phyloP scores from a whole-genome alignment of 2,329 filamentous ascomycete genomes.

The Septoria linicola region DNA sequence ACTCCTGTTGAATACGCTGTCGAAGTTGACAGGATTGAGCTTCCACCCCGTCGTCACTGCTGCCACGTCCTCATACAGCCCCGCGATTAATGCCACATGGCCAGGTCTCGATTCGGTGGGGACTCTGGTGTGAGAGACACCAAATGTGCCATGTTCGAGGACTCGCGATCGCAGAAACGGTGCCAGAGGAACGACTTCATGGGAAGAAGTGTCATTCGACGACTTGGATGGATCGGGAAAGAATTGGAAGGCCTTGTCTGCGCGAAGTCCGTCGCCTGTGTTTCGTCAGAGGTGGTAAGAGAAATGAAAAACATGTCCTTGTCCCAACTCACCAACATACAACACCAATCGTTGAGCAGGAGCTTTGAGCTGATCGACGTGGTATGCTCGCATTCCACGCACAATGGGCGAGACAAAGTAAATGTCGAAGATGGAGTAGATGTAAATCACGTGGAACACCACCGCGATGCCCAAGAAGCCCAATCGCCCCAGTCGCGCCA shows the following conservation, averaged over 20 bases:
- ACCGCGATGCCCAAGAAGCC: conserved; percentile 86
- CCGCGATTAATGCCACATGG: conserved; percentile 94
- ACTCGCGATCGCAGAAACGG: conserved; percentile 89
- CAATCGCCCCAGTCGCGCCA: conserved; percentile 64
- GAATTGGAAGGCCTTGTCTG: conserved; percentile 95
- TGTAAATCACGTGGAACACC: conserved; percentile 89
- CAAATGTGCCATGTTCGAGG: conserved; percentile 87
- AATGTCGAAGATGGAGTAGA: conserved; percentile 95
- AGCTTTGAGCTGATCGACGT: conserved; percentile 62
- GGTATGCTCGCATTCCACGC: conserved; percentile 84
- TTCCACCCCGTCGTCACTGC: conserved; percentile 98
- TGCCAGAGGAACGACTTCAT: conserved; percentile 75
- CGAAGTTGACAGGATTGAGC: conserved; percentile 95
- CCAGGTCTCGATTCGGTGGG: conserved; percentile 95
- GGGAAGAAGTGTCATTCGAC: conserved; percentile 55
- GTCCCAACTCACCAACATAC: conserved; percentile 80
- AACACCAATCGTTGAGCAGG: conserved; percentile 89
- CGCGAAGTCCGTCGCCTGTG: conserved; percentile 80
- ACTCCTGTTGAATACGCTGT: conserved; percentile 97
- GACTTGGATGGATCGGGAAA: conserved; percentile 79
- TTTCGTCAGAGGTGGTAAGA: conserved; percentile 1
- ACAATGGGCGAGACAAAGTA: conserved; percentile 99
- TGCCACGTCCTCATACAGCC: conserved; percentile 96
- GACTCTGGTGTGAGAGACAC: conserved; percentile 93
- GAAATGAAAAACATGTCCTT: conserved; percentile 9